A percentile compares a stretch with the other conserved stretches of the same genome.
phyloP scores from a whole-genome alignment of 305 asterid species.

The Lippia alba region DNA sequence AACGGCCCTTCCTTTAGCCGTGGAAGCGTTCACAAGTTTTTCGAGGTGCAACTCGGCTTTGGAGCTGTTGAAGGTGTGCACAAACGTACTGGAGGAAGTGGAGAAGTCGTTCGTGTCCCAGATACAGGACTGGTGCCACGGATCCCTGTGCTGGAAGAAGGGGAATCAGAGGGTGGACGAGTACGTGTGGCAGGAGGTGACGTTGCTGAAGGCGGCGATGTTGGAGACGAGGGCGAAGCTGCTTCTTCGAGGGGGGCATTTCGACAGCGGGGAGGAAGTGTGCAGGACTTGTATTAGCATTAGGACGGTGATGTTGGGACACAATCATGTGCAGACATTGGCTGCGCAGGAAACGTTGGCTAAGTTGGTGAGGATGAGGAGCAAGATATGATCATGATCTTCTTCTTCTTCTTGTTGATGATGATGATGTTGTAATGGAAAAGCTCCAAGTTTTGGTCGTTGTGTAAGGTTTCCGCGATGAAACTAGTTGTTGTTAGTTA shows the following conservation, averaged over 20 bases:
- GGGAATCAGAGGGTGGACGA: slow-evolving; percentile 73
- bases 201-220: slow-evolving; percentile 73
- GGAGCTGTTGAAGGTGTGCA: slow-evolving; percentile 86
- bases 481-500: slow-evolving; percentile 10
- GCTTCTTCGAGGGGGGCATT: slow-evolving; percentile 81
- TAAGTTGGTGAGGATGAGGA: slow-evolving; percentile 87
- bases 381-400: slow-evolving; percentile 51
- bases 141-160: slow-evolving; percentile 87
- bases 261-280: slow-evolving; percentile 80
- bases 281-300: slow-evolving; percentile 86
- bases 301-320: slow-evolving; percentile 94
- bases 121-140: slow-evolving; percentile 81
- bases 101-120: slow-evolving; percentile 86
- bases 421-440: too few species aligned
- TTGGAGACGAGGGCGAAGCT: slow-evolving; percentile 76
- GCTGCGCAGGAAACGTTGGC: slow-evolving; percentile 95
- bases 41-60: slow-evolving; percentile 86
- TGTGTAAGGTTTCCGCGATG: slow-evolving; percentile 5
- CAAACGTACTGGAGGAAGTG: slow-evolving; percentile 84
- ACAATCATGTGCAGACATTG: slow-evolving; percentile 76
- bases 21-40: slow-evolving; percentile 65
- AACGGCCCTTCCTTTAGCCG: slow-evolving; percentile 79
- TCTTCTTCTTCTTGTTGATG: neutral
- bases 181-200: slow-evolving; percentile 87
- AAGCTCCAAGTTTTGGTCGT: neutral